Percentiles rank a stretch among this genome's conserved stretches.
Conservation (phyloP, 2,329 filamentous ascomycete genomes). For the Talaromyces sp. region DNA sequence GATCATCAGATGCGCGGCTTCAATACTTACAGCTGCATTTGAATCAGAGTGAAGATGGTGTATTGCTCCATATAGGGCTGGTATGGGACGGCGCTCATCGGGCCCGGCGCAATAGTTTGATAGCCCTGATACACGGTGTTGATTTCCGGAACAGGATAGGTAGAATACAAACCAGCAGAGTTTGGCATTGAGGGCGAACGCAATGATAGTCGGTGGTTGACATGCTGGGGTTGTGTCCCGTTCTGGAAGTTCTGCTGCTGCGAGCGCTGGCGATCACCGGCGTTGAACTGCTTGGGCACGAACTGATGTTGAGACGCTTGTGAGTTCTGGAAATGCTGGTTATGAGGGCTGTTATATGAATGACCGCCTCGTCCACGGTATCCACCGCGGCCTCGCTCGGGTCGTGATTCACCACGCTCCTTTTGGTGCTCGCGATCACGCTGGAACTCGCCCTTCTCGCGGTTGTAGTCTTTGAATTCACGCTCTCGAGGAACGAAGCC, state of each 20-base stretch:
- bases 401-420: constrained; percentile 35
- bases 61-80: constrained; percentile 58
- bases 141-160: constrained; percentile 45
- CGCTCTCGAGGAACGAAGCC: constrained; percentile 24
- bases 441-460: constrained; percentile 29
- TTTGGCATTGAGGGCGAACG: constrained; percentile 63
- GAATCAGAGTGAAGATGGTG: constrained; percentile 56
- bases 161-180: constrained; percentile 49
- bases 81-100: constrained; percentile 58
- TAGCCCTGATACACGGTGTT: constrained; percentile 56
- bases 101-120: constrained; percentile 49
- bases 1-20: neutral
- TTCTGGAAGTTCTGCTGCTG: constrained; percentile 37
- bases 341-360: constrained; percentile 34
- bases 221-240: constrained; percentile 36
- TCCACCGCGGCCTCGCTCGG: constrained; percentile 40
- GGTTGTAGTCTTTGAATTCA: constrained; percentile 18
- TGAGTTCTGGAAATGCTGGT: constrained; percentile 39
- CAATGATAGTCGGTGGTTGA: constrained; percentile 51
- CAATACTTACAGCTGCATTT: constrained; percentile 55
- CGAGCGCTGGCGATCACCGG: constrained; percentile 35
- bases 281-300: constrained; percentile 40
- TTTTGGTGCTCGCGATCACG: constrained; percentile 37
- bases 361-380: constrained; percentile 43
- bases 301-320: constrained; percentile 42